Evolutionary conservation across 345 rosid genomes (phyloP), one percentile per base, ranked within the genome.

Genomic region (Leavenworthia alabamica): DNA sequence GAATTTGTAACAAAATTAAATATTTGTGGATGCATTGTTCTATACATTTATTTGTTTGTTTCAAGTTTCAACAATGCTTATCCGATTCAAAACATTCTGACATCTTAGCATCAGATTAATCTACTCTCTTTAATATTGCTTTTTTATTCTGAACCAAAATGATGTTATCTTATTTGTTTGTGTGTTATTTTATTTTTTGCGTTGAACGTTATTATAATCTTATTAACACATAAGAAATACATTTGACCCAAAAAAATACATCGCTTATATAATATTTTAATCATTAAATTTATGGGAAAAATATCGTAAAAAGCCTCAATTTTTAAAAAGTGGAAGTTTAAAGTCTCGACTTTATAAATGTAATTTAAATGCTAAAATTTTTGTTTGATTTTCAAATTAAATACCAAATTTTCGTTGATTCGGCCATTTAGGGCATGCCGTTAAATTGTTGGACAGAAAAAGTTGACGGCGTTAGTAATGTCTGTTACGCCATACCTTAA

Each of bases 1-100:
- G 75, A 71, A 64, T 64, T 51, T 71, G 71, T 58, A 58, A 41
- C 16, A 56, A 49, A 46, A 17, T 1, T 16, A 2, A 13, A 11
- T 33, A 48, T 49, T 26, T 46, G 66, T 43, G 47, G 56, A 19
- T 58, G 45, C 44, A 19, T 31, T 31, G 46, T 39, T 53, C 13
- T 29, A 39, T 62, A 52, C 45, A 55, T 45, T 45, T 36, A 37
- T 55, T 62, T 36, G 43, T 61, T 45, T 36, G 66, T 42, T 53
- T 26, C 43, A 28, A 42, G 32, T 37, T 42, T 58, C 44, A 61
- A 45, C 29, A 40, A 61, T 43, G 33, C 48, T 69, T 69, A 61
- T 69, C 68, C 7, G 16, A 7, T 52, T 43, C 12, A 44, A 9
- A 35, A 8, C 29, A 37, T 15, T 58, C 43, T n/a, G 1, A 40